Percentiles rank a stretch among this genome's conserved stretches.
These are phyloP conservation scores for Recurvomyces mirabilis DNA, from an alignment of 495 filamentous ascomycete genomes.

Conservation along the genomic window DNA sequence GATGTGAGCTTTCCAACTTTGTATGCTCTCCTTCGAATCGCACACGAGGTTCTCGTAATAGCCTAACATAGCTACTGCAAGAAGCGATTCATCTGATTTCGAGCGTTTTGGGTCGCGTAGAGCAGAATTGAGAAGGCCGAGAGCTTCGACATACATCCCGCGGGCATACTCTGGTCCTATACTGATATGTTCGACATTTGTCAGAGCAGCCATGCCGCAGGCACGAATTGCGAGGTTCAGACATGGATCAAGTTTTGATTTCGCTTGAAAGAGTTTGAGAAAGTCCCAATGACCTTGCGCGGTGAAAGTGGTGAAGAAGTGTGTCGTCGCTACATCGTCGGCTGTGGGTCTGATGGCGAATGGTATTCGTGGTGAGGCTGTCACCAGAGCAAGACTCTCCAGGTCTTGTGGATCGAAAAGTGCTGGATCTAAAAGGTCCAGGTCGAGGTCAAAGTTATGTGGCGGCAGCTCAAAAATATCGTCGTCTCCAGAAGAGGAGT, in stretches of 20 bases:
- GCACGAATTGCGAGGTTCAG: conserved; percentile 17
- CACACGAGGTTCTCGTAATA: conserved; percentile 21
- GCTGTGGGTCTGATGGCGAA: neutral
- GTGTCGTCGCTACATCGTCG: conserved; percentile 8
- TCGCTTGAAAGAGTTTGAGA: neutral
- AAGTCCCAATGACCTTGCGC: conserved; percentile 11
- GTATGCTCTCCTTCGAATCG: conserved; percentile 8
- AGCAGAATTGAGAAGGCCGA: conserved; percentile 12
- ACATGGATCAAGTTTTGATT: conserved; percentile 5
- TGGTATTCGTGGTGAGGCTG: neutral
- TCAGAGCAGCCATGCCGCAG: conserved; percentile 17
- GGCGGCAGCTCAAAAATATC: conserved; percentile 5
- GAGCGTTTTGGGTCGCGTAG: conserved; percentile 14
- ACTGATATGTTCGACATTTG: conserved; percentile 9
- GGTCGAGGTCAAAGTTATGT: no score
- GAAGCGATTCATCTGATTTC: conserved; percentile 11
- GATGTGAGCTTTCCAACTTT: conserved; percentile 20
- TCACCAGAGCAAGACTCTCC: neutral
- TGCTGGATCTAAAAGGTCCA: no score
- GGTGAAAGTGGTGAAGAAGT: conserved; percentile 20
- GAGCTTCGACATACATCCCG: conserved; percentile 15
- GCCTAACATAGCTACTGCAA: conserved; percentile 18
- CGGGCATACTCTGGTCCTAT: conserved; percentile 10
- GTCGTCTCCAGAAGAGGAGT: conserved; percentile 4
- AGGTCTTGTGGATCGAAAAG: no score